A percentile compares a stretch with the other conserved stretches of the same genome.
These are phyloP conservation scores for Rhododendron molle DNA, from an alignment of 148 eudicot genomes.

Conservation along the genomic window DNA sequence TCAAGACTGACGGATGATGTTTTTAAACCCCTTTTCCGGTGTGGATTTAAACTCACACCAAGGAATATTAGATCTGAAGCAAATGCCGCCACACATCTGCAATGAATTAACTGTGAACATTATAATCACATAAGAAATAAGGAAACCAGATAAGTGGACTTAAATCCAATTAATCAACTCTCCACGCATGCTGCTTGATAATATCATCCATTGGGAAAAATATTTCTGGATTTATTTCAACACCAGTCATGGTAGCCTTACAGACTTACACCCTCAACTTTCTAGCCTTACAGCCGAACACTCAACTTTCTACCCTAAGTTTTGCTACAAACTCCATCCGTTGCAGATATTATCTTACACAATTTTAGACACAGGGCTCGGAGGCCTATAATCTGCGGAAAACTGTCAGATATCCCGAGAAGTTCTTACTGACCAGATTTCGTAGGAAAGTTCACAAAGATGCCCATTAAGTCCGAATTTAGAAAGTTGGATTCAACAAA, in stretches of 20 bases:
- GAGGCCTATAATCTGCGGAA: background rate
- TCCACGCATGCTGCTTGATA: background rate
- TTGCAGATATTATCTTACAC: background rate
- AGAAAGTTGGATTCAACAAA: background rate
- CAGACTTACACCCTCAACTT: background rate
- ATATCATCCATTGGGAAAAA: background rate
- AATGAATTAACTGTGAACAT: constrained; percentile 5
- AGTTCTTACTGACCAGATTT: background rate
- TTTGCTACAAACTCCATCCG: background rate
- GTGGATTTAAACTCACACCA: constrained; percentile 80
- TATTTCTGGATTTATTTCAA: background rate
- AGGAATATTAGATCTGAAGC: constrained; percentile 86
- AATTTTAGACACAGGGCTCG: background rate
- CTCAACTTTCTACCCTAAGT: background rate
- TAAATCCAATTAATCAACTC: background rate
- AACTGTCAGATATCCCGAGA: background rate
- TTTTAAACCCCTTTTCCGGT: constrained; percentile 60
- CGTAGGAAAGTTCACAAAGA: background rate
- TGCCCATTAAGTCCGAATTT: background rate
- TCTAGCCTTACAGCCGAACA: background rate
- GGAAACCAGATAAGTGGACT: background rate
- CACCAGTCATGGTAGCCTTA: background rate
- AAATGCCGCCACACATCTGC: constrained; percentile 90
- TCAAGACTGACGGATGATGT: constrained; percentile 67
- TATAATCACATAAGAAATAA: background rate